Percentiles rank a stretch among this genome's conserved stretches.
phyloP scores from a whole-genome alignment of 2,329 filamentous ascomycete genomes.

The Periconia macrospinosa region DNA sequence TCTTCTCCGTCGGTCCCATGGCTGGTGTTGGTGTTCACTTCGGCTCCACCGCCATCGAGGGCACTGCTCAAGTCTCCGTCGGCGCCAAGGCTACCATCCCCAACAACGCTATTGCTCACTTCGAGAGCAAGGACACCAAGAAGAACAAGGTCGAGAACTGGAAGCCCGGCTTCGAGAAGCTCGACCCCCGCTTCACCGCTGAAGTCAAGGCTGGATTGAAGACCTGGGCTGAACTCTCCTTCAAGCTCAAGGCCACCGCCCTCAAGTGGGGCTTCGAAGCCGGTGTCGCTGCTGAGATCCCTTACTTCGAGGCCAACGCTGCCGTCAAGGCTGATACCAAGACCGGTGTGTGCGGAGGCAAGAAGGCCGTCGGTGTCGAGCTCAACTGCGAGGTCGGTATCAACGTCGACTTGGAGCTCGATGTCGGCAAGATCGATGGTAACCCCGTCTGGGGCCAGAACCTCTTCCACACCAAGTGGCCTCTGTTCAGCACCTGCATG shows the following conservation, averaged over 20 bases:
- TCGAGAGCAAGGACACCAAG: slow-evolving; percentile 10
- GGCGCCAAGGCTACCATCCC: slow-evolving; percentile 24
- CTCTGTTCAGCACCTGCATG: neutral
- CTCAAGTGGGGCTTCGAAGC: neutral
- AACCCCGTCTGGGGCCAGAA: neutral
- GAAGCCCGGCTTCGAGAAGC: slow-evolving; percentile 21
- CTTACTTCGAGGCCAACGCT: neutral
- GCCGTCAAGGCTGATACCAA: neutral
- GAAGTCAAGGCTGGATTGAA: slow-evolving; percentile 16
- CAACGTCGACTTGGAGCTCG: neutral
- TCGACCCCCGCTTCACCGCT: slow-evolving; percentile 20
- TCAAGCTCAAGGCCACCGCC: slow-evolving; percentile 17
- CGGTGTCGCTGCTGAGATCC: neutral
- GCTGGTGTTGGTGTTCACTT: slow-evolving; percentile 24
- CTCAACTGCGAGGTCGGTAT: neutral
- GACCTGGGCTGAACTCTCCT: slow-evolving; percentile 23
- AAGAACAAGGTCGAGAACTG: slow-evolving; percentile 21
- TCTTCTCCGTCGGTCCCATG: slow-evolving; percentile 24
- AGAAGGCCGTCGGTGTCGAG: neutral
- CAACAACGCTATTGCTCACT: slow-evolving; percentile 16
- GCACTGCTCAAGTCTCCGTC: slow-evolving; percentile 12
- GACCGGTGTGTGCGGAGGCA: neutral
- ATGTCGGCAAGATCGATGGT: neutral
- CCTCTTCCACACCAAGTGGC: neutral
- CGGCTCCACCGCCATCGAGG: slow-evolving; percentile 19